Evolutionary conservation across 169 alveolate genomes (phyloP).

Genomic region (Cryptosporidium parvum): DNA sequence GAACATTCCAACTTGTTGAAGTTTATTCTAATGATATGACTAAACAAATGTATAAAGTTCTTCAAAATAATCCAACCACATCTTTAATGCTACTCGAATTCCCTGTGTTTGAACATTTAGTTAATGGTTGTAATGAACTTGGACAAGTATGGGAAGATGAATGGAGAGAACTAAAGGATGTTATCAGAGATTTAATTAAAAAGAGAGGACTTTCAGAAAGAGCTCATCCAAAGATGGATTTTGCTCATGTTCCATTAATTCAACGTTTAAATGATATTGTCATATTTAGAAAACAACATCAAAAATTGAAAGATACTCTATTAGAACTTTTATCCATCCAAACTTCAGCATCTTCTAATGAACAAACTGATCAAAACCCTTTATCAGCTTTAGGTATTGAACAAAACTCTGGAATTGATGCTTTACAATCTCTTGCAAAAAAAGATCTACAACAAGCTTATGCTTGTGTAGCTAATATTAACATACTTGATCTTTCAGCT

Average conservation of each 20-base stretch:
- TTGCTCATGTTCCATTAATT: constrained; percentile 88
- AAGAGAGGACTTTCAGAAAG: constrained; percentile 89
- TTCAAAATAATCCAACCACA: constrained; percentile 79
- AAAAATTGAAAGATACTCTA: constrained; percentile 91
- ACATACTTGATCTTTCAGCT: constrained; percentile 82
- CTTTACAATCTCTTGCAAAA: constrained; percentile 64
- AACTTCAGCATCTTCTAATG: constrained; percentile 3
- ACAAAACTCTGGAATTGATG: constrained; percentile 49
- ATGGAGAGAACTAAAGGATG: constrained; percentile 89
- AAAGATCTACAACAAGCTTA: constrained; percentile 71
- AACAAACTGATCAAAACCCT: constrained; percentile 4
- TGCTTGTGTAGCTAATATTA: constrained; percentile 77
- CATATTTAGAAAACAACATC: constrained; percentile 92
- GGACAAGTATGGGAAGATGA: constrained; percentile 94
- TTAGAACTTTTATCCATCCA: constrained; percentile 38
- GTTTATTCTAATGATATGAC: constrained; percentile 92
- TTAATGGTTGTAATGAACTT: constrained; percentile 88
- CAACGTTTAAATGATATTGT: constrained; percentile 91
- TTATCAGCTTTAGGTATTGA: constrained; percentile 54
- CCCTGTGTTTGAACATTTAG: constrained; percentile 87
- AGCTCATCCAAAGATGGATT: constrained; percentile 87
- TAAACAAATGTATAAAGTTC: constrained; percentile 84
- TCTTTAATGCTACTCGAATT: constrained; percentile 88
- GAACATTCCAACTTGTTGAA: constrained; percentile 92
- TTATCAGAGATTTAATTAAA: constrained; percentile 86